Conservation (phyloP, 345 rosid species). For the Microcos paniculata region DNA sequence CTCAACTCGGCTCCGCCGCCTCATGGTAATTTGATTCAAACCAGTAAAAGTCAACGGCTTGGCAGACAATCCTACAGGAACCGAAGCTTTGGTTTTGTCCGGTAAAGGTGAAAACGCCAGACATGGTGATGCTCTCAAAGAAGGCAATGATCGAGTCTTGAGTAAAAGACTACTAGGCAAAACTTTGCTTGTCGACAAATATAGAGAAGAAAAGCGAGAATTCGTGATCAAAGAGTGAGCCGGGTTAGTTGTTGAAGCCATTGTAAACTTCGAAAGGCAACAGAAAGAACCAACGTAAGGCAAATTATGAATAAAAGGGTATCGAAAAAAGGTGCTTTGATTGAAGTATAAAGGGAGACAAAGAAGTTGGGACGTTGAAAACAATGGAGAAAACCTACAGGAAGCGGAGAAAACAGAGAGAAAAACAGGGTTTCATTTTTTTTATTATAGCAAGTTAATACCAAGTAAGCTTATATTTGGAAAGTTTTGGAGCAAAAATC, state of each 20-base stretch:
- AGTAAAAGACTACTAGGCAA: constrained; percentile 14
- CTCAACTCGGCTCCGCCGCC: constrained; percentile 25
- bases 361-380: constrained; percentile 13
- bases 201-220: constrained; percentile 31
- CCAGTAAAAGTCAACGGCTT: constrained; percentile 22
- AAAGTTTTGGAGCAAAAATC: background rate
- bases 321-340: background rate
- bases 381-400: background rate
- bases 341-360: background rate
- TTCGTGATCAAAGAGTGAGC: constrained; percentile 23
- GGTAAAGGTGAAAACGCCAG: constrained; percentile 31
- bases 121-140: constrained; percentile 18
- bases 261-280: constrained; percentile 3
- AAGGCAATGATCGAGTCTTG: constrained; percentile 21
- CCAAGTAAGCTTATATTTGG: background rate
- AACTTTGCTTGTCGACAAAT: constrained; percentile 22
- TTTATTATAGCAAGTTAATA: too few relatives aligned
- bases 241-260: constrained; percentile 32
- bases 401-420: constrained; percentile 22
- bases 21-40: constrained; percentile 17
- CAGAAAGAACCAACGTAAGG: background rate
- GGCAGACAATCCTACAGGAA: constrained; percentile 11
- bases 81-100: constrained; percentile 13
- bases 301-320: background rate
- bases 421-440: background rate